Base-by-base conservation (phyloP, 2,329 filamentous ascomycete species). In the Gaeumannomyces tritici region DNA sequence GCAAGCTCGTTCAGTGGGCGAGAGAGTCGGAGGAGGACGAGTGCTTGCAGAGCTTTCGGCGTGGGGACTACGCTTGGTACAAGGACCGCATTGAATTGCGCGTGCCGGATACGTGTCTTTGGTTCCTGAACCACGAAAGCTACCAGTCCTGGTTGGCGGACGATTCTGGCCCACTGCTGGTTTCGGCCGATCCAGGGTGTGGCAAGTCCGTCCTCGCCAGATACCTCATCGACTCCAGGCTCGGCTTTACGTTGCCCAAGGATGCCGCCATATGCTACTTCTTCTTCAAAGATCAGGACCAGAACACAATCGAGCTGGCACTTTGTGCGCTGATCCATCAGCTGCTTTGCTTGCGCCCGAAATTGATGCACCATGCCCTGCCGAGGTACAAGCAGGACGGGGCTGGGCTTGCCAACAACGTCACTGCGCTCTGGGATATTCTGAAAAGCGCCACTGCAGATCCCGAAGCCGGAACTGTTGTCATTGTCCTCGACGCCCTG, bases 281-380 rank as follows among this genome's bases (percentile, higher is more conserved):
- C 63, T 79, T 79, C 63, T 79, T 79, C 66, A 77, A 77, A 62
- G 73, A 75, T 42, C 64, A 72, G 62, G 69, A 72, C 54, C 75
- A 77, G 57, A 71, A 75, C 42, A 75, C 66, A 1, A 62, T 70
- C 28, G 51, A 63, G 0, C 71, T 74, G 64, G 74, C 74, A 0
- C 67, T 78, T n/a, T 77, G 74, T 59, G 74, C 75, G 1, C 7
- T 78, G 12, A 67, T 79, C 4, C 75, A 77, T 59, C 74, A 78
- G 60, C 66, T 78, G 0, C 74, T 77, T 61, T 65, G 62, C 3
- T 64, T 72, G 5, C 70, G 69, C 7, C 71, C 69, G 1, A 58
- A 11, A n/a, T 63, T 77, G 27, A 70, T 76, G 18, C 31, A 65
- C 54, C 67, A 77, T 69, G 75, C 73, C 4, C 69, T 74, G 62